These are phyloP conservation scores for Rhodamnia argentea DNA, from an alignment of 345 rosid species.

Conservation along the genomic window DNA sequence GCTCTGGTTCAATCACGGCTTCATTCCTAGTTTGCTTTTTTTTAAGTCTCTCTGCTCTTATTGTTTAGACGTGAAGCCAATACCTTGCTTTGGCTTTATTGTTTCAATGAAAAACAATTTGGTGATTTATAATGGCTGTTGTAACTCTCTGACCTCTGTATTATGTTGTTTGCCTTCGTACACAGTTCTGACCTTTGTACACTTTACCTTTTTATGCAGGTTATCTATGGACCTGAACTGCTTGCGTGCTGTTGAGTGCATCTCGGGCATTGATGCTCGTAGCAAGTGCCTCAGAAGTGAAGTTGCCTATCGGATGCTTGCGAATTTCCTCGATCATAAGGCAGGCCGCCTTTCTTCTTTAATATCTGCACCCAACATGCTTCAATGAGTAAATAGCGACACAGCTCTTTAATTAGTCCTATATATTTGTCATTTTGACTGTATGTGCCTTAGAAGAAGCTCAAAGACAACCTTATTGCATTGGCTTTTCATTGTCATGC, in stretches of 20 bases:
- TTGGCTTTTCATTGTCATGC: not conserved
- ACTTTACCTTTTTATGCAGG: conserved; percentile 28
- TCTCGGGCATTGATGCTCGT: conserved; percentile 42
- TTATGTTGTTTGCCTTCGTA: not conserved
- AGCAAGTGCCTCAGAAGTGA: conserved; percentile 57
- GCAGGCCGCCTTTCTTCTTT: conserved; percentile 17
- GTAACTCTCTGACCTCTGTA: not conserved
- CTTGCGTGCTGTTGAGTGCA: conserved; percentile 61
- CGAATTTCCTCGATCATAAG: conserved; percentile 43
- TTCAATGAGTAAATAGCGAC: not conserved
- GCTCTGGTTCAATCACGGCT: not conserved
- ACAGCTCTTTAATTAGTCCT: not conserved
- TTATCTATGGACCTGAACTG: conserved; percentile 71
- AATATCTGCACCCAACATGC: not conserved
- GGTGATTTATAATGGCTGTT: not conserved
- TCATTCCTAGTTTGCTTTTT: not conserved
- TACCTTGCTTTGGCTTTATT: not conserved
- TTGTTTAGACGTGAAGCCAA: not conserved
- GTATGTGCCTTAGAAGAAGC: not conserved
- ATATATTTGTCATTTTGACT: not conserved
- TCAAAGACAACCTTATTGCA: not conserved
- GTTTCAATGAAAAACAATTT: not conserved
- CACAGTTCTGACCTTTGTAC: not conserved
- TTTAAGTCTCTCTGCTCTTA: not conserved
- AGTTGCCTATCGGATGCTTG: conserved; percentile 47